A percentile compares a stretch with the other conserved stretches of the same genome.
Conservation (phyloP, 2,329 filamentous ascomycete species). For the Incumbomyces delicatus region DNA sequence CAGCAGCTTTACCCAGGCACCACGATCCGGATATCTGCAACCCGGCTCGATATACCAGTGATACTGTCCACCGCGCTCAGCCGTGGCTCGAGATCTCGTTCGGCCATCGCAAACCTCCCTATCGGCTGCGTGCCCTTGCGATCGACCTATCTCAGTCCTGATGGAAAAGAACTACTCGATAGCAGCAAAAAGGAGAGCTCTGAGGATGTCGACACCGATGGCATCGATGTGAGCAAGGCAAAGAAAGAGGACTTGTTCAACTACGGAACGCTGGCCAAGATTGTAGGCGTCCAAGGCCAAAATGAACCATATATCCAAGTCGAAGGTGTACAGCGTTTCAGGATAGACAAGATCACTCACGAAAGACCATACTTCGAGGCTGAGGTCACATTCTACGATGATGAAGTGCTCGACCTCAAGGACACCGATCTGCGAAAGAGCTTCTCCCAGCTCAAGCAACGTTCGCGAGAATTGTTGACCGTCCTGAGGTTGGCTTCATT, state of each 20-base stretch:
- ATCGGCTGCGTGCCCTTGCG: constrained; percentile 81
- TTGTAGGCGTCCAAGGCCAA: constrained; percentile 66
- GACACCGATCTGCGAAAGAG: constrained; percentile 58
- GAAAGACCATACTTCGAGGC: constrained; percentile 82
- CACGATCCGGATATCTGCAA: constrained; percentile 66
- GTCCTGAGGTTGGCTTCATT: constrained; percentile 76
- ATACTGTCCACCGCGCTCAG: constrained; percentile 79
- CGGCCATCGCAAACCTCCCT: constrained; percentile 57
- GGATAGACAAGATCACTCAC: constrained; percentile 62
- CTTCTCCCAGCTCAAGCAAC: constrained; percentile 71
- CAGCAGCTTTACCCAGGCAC: constrained; percentile 64
- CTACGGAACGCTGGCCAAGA: constrained; percentile 72
- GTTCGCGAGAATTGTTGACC: constrained; percentile 77
- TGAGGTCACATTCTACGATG: constrained; percentile 60
- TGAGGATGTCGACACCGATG: constrained; percentile 29
- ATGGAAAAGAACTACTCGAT: constrained; percentile 67
- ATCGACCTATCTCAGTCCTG: constrained; percentile 61
- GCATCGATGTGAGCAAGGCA: constrained; percentile 50
- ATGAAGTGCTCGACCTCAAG: constrained; percentile 40
- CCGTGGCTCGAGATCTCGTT: constrained; percentile 56
- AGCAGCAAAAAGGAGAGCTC: constrained; percentile 45
- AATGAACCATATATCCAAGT: constrained; percentile 76
- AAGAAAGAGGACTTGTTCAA: constrained; percentile 67
- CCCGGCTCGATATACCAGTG: constrained; percentile 74
- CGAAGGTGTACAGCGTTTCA: constrained; percentile 70